phyloP scores from a whole-genome alignment of 331 rosid species.

The Spiraea crenata region DNA sequence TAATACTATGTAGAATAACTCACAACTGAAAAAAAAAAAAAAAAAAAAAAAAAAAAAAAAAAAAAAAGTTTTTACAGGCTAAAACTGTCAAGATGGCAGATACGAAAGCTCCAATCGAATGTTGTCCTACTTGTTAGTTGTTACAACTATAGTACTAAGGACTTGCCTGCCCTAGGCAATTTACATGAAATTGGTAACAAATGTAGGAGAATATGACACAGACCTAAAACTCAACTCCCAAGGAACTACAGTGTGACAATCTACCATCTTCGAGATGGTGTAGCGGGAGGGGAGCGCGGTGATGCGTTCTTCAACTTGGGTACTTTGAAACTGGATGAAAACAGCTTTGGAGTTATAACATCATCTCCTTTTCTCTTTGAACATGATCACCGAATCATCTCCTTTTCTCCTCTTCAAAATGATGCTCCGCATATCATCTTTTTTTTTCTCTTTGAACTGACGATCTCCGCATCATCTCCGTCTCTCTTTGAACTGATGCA shows the following conservation, averaged over 20 bases:
- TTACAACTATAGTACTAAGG: background rate
- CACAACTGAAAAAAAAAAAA: too few relatives aligned
- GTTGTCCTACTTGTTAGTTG: background rate
- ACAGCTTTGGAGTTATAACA: conserved; percentile 53
- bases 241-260: background rate
- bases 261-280: too few relatives aligned
- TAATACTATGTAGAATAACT: too few relatives aligned
- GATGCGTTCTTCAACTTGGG: conserved; percentile 68
- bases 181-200: conserved; percentile 17
- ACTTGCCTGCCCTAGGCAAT: background rate
- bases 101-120: background rate
- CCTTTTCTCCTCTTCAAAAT: too few relatives aligned
- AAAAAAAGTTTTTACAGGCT: too few relatives aligned
- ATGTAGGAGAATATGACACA: background rate
- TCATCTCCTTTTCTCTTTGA: conserved; percentile 56
- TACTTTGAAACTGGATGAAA: conserved; percentile 70
- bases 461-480: too few relatives aligned
- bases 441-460: too few relatives aligned
- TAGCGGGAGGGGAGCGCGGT: too few relatives aligned
- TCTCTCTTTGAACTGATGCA: too few relatives aligned
- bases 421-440: too few relatives aligned
- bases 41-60: too few relatives aligned
- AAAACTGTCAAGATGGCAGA: background rate
- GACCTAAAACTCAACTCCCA: background rate
- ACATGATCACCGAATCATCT: too few relatives aligned